Evolutionary conservation across 2,329 filamentous ascomycete genomes (phyloP).

Genomic region (Chaetomium sp.): DNA sequence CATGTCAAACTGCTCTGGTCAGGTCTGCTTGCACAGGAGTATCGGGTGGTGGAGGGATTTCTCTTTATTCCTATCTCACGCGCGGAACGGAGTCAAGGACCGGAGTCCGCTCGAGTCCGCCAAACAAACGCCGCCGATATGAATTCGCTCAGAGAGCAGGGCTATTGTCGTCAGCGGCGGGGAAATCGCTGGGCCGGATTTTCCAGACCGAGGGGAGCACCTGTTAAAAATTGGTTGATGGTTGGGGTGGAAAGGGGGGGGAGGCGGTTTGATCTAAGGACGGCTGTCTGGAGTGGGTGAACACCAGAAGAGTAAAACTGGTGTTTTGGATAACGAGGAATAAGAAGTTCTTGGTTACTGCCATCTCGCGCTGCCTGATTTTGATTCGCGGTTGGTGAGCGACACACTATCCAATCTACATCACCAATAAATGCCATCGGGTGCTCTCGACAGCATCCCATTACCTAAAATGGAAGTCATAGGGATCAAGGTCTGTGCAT

Average conservation of each 20-base stretch:
- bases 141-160: neutral
- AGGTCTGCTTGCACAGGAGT: constrained; percentile 13
- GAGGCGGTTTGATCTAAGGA: neutral
- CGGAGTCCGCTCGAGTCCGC: neutral
- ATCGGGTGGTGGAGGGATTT: constrained; percentile 11
- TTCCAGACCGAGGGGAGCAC: neutral
- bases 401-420: neutral
- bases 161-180: neutral
- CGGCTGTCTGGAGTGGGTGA: neutral
- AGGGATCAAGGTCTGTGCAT: neutral
- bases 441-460: neutral
- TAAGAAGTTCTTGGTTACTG: constrained; percentile 4
- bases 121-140: neutral
- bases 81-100: constrained; percentile 17
- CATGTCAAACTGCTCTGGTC: constrained; percentile 2
- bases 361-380: neutral
- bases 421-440: neutral
- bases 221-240: neutral
- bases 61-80: neutral
- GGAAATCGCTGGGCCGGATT: neutral
- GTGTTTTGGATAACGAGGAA: constrained; percentile 16
- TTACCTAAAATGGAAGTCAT: neutral
- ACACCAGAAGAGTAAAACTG: constrained; percentile 9
- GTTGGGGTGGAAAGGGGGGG: no score
- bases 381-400: neutral